Percentiles rank a stretch among this genome's conserved stretches.
Evolutionary conservation across 2,329 filamentous ascomycete species (phyloP).

Genomic region (Zasmidium citrigriseum): DNA sequence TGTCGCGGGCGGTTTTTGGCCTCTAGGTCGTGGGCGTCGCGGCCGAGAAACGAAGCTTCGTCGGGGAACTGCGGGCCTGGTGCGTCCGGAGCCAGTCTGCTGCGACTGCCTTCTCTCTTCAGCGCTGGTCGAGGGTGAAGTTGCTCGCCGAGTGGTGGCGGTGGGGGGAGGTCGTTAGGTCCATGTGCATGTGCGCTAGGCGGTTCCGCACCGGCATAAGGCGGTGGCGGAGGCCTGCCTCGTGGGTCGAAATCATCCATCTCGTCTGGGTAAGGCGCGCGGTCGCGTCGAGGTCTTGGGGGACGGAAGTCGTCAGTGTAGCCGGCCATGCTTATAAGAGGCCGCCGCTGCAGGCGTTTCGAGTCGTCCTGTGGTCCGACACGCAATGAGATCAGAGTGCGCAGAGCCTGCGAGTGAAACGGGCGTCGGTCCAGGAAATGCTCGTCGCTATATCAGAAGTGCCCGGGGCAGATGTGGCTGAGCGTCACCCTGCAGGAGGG

Average conservation of each 20-base stretch:
- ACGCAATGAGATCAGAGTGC: slow-evolving; percentile 4
- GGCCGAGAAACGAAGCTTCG: slow-evolving; percentile 35
- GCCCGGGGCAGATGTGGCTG: too few species aligned
- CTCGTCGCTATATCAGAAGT: background rate
- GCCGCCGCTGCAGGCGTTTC: background rate
- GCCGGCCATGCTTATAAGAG: slow-evolving; percentile 2
- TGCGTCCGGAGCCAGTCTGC: slow-evolving; percentile 29
- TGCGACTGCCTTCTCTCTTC: slow-evolving; percentile 35
- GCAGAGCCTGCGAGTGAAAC: background rate
- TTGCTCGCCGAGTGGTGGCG: slow-evolving; percentile 35
- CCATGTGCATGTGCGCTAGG: slow-evolving; percentile 5
- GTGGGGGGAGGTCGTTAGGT: slow-evolving; percentile 24
- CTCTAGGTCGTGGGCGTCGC: slow-evolving; percentile 35
- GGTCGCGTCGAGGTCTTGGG: slow-evolving; percentile 5
- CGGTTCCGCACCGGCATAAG: slow-evolving; percentile 2
- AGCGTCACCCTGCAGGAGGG: background rate
- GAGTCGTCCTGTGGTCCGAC: slow-evolving; percentile 2
- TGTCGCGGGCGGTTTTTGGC: slow-evolving; percentile 33
- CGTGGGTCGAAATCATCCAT: background rate
- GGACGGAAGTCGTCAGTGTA: slow-evolving; percentile 6
- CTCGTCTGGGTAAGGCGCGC: slow-evolving; percentile 6
- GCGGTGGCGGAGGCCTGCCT: slow-evolving; percentile 10
- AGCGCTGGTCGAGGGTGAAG: slow-evolving; percentile 28
- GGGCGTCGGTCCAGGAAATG: background rate
- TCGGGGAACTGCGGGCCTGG: slow-evolving; percentile 36